A percentile compares a stretch with the other conserved stretches of the same genome.
Evolutionary conservation across 2,329 filamentous ascomycete species (phyloP).

Genomic region (Diaporthe australafricana): DNA sequence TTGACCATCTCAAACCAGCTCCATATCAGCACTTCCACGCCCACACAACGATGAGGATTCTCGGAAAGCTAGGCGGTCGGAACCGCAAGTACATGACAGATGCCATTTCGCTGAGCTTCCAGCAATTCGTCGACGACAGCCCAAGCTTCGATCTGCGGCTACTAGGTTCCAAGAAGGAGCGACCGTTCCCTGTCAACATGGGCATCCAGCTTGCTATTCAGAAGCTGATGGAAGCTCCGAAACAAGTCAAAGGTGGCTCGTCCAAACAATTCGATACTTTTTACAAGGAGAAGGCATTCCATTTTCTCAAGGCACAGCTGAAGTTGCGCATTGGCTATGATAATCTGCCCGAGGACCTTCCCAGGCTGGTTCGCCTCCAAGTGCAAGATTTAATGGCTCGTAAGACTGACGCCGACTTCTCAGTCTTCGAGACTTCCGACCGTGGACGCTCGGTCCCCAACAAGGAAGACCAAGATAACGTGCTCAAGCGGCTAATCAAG

Average conservation of each 20-base stretch:
- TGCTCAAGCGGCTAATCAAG: constrained; percentile 88
- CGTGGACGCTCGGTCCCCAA: constrained; percentile 87
- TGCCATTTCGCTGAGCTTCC: constrained; percentile 84
- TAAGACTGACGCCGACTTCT: constrained; percentile 77
- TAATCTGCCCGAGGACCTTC: constrained; percentile 88
- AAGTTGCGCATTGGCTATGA: constrained; percentile 93
- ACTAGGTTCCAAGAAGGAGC: constrained; percentile 88
- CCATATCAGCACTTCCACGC: constrained; percentile 98
- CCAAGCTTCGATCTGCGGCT: constrained; percentile 90
- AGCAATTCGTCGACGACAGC: constrained; percentile 87
- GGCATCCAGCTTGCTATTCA: constrained; percentile 90
- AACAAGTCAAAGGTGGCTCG: constrained; percentile 61
- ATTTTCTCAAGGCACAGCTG: constrained; percentile 87
- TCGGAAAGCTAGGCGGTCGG: constrained; percentile 94
- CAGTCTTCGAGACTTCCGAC: constrained; percentile 80
- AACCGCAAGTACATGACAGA: constrained; percentile 97
- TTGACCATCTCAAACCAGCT: constrained; percentile 92
- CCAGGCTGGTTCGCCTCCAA: constrained; percentile 85
- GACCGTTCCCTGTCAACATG: constrained; percentile 86
- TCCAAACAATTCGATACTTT: constrained; percentile 78
- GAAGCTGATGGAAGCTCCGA: constrained; percentile 85
- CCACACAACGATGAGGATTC: constrained; percentile 96
- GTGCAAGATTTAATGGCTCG: constrained; percentile 84
- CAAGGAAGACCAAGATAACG: constrained; percentile 84
- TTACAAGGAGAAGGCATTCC: constrained; percentile 94